Percentiles rank a stretch among this genome's conserved stretches.
Conservation (phyloP, 805 yeast species). For the Yarrowia phangngaensis region DNA sequence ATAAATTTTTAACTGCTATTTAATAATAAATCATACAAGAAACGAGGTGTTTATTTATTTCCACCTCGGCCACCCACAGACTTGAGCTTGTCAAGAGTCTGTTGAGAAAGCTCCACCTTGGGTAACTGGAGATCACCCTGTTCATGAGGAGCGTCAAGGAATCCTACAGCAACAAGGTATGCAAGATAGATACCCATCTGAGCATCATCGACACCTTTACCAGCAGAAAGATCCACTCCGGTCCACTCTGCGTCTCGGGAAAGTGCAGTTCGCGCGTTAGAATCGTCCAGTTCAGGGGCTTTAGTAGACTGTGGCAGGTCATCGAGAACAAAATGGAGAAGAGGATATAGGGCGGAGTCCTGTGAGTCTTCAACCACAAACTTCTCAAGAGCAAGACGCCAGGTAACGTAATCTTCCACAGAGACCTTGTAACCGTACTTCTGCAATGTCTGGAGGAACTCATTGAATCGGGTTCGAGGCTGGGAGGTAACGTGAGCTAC, state of each 20-base stretch:
- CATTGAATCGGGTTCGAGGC: slow-evolving; percentile 79
- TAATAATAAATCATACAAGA: background rate
- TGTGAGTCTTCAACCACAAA: slow-evolving; percentile 69
- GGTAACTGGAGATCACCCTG: slow-evolving; percentile 51
- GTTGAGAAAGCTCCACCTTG: slow-evolving; percentile 48
- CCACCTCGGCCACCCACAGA: slow-evolving; percentile 43
- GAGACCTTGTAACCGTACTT: slow-evolving; percentile 69
- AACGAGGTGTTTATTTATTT: slow-evolving; percentile 21
- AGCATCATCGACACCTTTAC: slow-evolving; percentile 66
- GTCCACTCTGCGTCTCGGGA: slow-evolving; percentile 58
- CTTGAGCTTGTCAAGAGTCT: slow-evolving; percentile 37
- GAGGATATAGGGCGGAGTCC: slow-evolving; percentile 87
- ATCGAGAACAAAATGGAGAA: slow-evolving; percentile 90
- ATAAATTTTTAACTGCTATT: no score
- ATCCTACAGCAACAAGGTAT: slow-evolving; percentile 76
- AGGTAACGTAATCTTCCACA: slow-evolving; percentile 62
- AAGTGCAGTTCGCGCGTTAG: slow-evolving; percentile 71
- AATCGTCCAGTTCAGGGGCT: slow-evolving; percentile 93
- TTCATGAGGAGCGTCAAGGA: slow-evolving; percentile 59
- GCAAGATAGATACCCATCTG: slow-evolving; percentile 74
- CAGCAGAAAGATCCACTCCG: slow-evolving; percentile 62
- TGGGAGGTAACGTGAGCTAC: slow-evolving; percentile 98
- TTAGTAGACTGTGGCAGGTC: slow-evolving; percentile 84
- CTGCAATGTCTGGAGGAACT: slow-evolving; percentile 62
- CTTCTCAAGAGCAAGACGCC: slow-evolving; percentile 74